Evolutionary conservation across 352 stramenopile species (phyloP).

Genomic region (Phytophthora megakarya): DNA sequence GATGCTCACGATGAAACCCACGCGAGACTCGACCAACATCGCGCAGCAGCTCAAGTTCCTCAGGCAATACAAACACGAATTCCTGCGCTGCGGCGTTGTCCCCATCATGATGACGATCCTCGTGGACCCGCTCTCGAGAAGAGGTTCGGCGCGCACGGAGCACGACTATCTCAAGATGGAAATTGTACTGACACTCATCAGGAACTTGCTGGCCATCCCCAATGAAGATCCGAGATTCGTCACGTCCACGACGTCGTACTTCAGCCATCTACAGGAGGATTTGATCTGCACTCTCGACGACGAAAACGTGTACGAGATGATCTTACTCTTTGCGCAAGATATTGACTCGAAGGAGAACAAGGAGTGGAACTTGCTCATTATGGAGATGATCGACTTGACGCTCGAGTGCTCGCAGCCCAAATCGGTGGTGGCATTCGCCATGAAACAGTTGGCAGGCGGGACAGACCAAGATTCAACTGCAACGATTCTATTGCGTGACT

Average conservation of each 20-base stretch:
- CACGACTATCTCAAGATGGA: constrained; percentile 89
- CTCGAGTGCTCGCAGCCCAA: constrained; percentile 76
- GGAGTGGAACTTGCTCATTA: constrained; percentile 89
- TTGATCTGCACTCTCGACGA: constrained; percentile 78
- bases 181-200: constrained; percentile 85
- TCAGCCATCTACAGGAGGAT: constrained; percentile 83
- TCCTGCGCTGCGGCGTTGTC: constrained; percentile 69
- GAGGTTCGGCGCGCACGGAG: constrained; percentile 56
- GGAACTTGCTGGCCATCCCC: constrained; percentile 83
- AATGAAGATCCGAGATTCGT: constrained; percentile 82
- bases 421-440: constrained; percentile 60
- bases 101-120: constrained; percentile 89
- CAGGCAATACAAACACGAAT: constrained; percentile 85
- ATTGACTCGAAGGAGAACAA: constrained; percentile 85
- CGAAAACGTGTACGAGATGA: constrained; percentile 88
- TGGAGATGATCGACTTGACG: constrained; percentile 90
- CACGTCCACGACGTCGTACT: constrained; percentile 78
- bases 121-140: constrained; percentile 74
- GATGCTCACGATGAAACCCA: constrained; percentile 89
- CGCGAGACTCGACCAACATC: constrained; percentile 79
- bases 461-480: background rate
- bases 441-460: constrained; percentile 32
- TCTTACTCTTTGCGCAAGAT: constrained; percentile 85
- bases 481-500: background rate
- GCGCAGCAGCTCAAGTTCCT: constrained; percentile 83